Evolutionary conservation across 2,329 filamentous ascomycete species (phyloP).

Genomic region (Alternaria arbusti): DNA sequence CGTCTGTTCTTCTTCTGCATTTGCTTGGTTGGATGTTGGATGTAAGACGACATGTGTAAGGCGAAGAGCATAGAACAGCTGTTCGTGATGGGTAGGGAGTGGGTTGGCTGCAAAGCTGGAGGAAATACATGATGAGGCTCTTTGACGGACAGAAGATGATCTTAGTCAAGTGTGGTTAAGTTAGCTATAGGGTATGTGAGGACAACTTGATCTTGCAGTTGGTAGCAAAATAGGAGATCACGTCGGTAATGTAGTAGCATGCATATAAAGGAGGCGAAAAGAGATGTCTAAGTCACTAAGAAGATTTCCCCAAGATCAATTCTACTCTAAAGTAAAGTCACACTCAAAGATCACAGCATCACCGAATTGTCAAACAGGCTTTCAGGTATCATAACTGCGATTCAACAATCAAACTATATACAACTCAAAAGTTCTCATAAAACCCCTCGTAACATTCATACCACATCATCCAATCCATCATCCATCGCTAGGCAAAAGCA

Average conservation of each 20-base stretch:
- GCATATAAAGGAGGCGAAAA: neutral
- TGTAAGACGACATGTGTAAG: neutral
- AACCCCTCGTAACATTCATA: neutral
- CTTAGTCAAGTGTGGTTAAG: fast-evolving
- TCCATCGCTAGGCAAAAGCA: neutral
- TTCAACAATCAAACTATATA: neutral
- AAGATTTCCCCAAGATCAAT: neutral
- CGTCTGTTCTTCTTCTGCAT: neutral
- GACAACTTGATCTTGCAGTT: neutral
- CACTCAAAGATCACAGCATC: neutral
- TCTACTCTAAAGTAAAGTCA: neutral
- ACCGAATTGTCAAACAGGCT: neutral
- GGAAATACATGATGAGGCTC: neutral
- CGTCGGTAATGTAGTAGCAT: neutral
- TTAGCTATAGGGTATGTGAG: neutral
- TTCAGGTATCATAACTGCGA: neutral
- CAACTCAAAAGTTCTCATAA: neutral
- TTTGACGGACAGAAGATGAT: neutral
- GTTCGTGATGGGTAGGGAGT: neutral
- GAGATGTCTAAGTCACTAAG: neutral
- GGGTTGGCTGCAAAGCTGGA: neutral
- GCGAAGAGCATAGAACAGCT: neutral
- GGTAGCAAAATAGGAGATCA: fast-evolving
- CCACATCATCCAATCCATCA: neutral
- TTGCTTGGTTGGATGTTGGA: neutral